Evolutionary conservation across 345 rosid species (phyloP).

Genomic region (Rhodomyrtus tomentosa): DNA sequence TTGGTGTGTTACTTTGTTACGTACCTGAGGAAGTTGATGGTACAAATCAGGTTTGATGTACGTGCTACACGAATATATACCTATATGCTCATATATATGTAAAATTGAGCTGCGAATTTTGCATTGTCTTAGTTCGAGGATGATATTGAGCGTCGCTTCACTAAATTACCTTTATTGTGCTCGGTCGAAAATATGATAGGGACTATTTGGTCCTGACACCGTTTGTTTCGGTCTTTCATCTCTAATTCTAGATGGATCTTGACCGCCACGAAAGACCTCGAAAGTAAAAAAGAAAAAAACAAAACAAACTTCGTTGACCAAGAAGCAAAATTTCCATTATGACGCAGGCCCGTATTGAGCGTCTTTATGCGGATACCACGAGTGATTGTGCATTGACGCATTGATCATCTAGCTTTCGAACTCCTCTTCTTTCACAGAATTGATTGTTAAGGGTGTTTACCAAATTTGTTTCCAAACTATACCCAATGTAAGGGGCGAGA

Average conservation of each 20-base stretch:
- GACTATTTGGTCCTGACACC: background rate
- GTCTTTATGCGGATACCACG: background rate
- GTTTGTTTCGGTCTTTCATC: background rate
- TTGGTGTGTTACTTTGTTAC: background rate
- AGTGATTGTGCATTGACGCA: background rate
- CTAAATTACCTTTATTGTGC: background rate
- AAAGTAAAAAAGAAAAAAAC: background rate
- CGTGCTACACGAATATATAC: background rate
- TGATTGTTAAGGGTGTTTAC: background rate
- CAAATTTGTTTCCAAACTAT: background rate
- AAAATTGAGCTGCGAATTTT: background rate
- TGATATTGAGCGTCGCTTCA: background rate
- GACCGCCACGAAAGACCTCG: background rate
- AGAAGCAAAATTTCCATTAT: background rate
- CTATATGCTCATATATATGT: background rate
- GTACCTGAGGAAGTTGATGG: background rate
- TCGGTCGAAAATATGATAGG: background rate
- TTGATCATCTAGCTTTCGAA: background rate
- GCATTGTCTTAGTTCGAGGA: background rate
- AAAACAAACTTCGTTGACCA: background rate
- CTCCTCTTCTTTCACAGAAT: background rate
- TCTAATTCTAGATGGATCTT: background rate
- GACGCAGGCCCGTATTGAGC: background rate
- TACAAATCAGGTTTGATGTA: background rate
- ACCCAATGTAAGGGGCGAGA: background rate